Evolutionary conservation across 495 filamentous ascomycete genomes (phyloP), one percentile per base, ranked within the genome.

Genomic region (Cryomyces antarcticus): DNA sequence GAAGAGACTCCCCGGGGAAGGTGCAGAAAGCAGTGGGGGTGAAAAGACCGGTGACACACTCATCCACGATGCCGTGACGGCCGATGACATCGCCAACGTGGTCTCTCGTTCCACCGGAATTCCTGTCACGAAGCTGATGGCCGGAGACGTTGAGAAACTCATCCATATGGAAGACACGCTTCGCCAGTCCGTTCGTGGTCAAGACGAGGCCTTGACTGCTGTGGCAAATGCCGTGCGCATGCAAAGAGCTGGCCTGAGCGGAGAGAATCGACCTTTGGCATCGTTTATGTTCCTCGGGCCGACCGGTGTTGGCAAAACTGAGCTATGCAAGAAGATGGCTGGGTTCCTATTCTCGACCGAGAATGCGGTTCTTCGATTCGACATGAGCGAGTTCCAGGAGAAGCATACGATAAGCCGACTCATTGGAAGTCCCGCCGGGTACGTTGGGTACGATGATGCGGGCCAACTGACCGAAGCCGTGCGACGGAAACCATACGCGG

Each of bases 201-300:
- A 97, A 57, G 88, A 96, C 50, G 86, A 95, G 54, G 89, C 89
- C 5, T 70, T 97, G 7, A 76, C 74, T 39, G 82, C 88, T 13
- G 88, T 95, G 13, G 75, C 88, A 33, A 85, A 96, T 55, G 88
- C 89, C 6, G 86, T 97, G 12, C 71, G 89, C 13, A 82, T 93
- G 75, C 89, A 97, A 56, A 69, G 89, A 43, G 89, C 89, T 27
- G 89, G 89, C 6, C 68, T 96, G 30, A 86, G 78, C 49, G 82
- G 83, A 24, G 84, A 94, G 47, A 92, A 94, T 52, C 75, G 88
- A 1, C 88, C 89, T 0, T 64, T 93, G 6, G 89, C 88, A 2
- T 85, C 78, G 5, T 96, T 96, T 69, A 93, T 96, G 80, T 95
- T 96, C 68, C 70, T 96, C 12, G 89, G 89, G 0, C 89, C 89